Evolutionary conservation across 1,139 yeast genomes (phyloP).

Genomic region (Candida pseudoviswanathii): DNA sequence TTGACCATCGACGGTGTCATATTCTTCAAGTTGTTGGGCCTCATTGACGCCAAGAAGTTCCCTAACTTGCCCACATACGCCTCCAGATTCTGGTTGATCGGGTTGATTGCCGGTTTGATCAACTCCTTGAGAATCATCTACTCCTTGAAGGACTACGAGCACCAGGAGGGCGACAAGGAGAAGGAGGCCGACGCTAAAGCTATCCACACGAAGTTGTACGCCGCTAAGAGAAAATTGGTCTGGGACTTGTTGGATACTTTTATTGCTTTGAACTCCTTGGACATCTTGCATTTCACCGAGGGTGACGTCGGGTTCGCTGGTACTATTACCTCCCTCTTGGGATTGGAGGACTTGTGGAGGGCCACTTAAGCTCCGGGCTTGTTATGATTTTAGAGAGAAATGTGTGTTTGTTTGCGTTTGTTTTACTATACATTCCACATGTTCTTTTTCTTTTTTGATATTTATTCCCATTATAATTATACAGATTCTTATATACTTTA

Average conservation of each 20-base stretch:
- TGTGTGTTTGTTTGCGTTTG: too few species aligned
- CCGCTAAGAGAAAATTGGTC: slow-evolving; percentile 63
- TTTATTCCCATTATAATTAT: background rate
- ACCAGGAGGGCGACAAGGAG: slow-evolving; percentile 21
- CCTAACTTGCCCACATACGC: slow-evolving; percentile 43
- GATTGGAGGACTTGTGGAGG: slow-evolving; percentile 73
- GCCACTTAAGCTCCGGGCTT: slow-evolving; percentile 14
- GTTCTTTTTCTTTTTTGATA: slow-evolving; percentile 1
- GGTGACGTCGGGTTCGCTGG: slow-evolving; percentile 88
- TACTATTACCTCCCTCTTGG: slow-evolving; percentile 75
- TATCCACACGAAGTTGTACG: slow-evolving; percentile 34
- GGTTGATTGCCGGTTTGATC: slow-evolving; percentile 63
- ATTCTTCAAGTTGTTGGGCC: slow-evolving; percentile 61
- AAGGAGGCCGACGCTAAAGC: slow-evolving; percentile 24
- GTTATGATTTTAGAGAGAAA: too few species aligned
- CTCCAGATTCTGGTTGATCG: slow-evolving; percentile 78
- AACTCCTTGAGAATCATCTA: slow-evolving; percentile 51
- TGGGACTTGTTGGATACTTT: slow-evolving; percentile 81
- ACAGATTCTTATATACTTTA: background rate
- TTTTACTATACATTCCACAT: too few species aligned
- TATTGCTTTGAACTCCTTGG: slow-evolving; percentile 73
- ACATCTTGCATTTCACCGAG: slow-evolving; percentile 65
- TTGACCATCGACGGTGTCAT: slow-evolving; percentile 72
- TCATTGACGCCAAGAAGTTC: slow-evolving; percentile 37
- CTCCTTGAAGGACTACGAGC: slow-evolving; percentile 21